A percentile compares a stretch with the other conserved stretches of the same genome.
Evolutionary conservation across 116 monocot genomes (phyloP).

Genomic region (Trichopus zeylanicus): DNA sequence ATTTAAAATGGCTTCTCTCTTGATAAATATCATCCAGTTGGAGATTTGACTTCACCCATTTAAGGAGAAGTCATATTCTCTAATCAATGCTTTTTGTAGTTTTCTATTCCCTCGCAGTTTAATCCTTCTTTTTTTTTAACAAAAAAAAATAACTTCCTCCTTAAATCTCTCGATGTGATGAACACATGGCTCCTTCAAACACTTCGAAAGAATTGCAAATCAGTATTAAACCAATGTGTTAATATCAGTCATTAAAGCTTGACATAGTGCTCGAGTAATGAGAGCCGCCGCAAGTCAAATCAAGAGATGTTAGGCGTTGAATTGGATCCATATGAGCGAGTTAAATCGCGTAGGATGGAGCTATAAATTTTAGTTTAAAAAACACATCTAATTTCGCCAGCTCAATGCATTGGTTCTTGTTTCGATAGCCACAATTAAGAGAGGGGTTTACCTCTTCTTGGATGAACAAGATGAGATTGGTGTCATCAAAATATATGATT

Average conservation of each 20-base stretch:
- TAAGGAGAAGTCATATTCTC: not conserved
- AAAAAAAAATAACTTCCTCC: too few relatives aligned
- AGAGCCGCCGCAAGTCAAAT: slow-evolving; percentile 1
- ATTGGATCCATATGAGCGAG: not conserved
- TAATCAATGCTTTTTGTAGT: not conserved
- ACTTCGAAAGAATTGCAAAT: not conserved
- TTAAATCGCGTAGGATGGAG: not conserved
- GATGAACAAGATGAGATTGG: too few relatives aligned
- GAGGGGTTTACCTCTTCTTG: too few relatives aligned
- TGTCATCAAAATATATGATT: not conserved
- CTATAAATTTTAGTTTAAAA: not conserved
- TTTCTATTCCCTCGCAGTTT: not conserved
- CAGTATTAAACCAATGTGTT: not conserved
- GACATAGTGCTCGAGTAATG: not conserved
- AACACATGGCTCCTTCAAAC: not conserved
- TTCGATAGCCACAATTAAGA: not conserved
- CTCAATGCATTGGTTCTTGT: not conserved
- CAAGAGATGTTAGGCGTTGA: not conserved
- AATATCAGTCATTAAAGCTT: too few relatives aligned
- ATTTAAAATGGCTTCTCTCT: too few relatives aligned
- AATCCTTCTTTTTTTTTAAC: too few relatives aligned
- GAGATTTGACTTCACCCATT: slow-evolving; percentile 2
- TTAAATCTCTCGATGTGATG: not conserved
- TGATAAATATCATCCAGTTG: not conserved
- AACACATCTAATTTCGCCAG: not conserved